These are phyloP conservation scores for Ophiognomonia clavigignenti-juglandacearum DNA, from an alignment of 2,329 filamentous ascomycete species.

Conservation along the genomic window DNA sequence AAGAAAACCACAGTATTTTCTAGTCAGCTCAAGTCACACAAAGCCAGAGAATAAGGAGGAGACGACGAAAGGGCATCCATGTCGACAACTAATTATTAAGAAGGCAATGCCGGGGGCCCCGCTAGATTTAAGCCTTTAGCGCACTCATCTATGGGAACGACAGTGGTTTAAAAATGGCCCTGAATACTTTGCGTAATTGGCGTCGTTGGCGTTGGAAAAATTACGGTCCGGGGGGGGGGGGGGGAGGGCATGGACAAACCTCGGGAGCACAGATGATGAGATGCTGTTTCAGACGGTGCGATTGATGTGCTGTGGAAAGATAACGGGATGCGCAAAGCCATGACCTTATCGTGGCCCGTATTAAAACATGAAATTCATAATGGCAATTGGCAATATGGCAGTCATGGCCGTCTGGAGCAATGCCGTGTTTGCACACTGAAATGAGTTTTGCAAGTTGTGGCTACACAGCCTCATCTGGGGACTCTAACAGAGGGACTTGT, in stretches of 20 bases:
- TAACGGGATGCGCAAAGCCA: constrained; percentile 19
- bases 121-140: constrained; percentile 5
- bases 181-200: constrained; percentile 2
- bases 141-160: background rate
- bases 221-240: too few relatives aligned
- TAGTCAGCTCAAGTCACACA: background rate
- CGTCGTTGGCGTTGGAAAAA: constrained; percentile 9
- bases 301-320: constrained; percentile 7
- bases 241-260: background rate
- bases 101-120: constrained; percentile 10
- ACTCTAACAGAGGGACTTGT: constrained; percentile 11
- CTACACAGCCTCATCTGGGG: constrained; percentile 6
- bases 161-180: too few relatives aligned
- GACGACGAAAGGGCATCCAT: background rate
- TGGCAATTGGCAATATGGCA: constrained; percentile 23
- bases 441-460: too few relatives aligned
- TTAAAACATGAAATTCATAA: constrained; percentile 33
- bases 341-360: constrained; percentile 28
- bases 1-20: constrained; percentile 1
- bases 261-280: constrained; percentile 8
- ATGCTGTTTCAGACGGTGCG: constrained; percentile 13
- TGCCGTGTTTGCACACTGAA: too few relatives aligned
- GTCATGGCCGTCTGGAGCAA: too few relatives aligned
- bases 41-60: background rate
- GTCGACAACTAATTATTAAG: constrained; percentile 2